Evolutionary conservation across 2,329 filamentous ascomycete species (phyloP), one percentile per base, ranked within the genome.

Genomic region (Venturia aucupariae): DNA sequence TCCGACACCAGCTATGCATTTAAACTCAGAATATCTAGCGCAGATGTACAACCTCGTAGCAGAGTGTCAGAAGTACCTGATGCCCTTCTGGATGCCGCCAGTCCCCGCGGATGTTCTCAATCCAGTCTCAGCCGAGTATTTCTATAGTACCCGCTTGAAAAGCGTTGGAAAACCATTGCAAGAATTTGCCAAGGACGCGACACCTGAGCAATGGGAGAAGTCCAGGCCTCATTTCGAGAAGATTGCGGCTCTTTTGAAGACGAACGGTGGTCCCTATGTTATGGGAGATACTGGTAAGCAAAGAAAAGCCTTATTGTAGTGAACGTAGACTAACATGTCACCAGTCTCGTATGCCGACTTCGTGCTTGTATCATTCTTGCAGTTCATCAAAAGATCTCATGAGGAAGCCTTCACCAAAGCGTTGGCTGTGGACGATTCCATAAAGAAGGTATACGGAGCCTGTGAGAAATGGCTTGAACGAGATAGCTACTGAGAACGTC

Each of bases 231-330:
- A 68, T 69, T 1, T 64, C 77, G 7, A 71, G 73, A 64, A 72
- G 77, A 61, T 61, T 77, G 75, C 72, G 0, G 73, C 71, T 30
- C 68, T 85, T 63, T 69, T 89, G 67, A 80, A 80, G 68, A 81
- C 85, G 73, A 81, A 81, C 44, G 70, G 75, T 0, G 87, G 88
- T 0, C 83, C 84, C 0, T 90, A 84, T 70, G 84, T 90, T 64
- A 60, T 82, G 66, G 88, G 88, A 0, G 73, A 80, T 59, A 79
- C 78, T 66, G 75, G 74, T 75, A 48, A 70, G 72, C 55, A 27
- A 22, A 27, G 13, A 1, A 3, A 22, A 13, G 10, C 2, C 46
- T 80, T 4, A 78, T 78, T 44, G 88, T 83, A 71, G 81, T 4
- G 85, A 86, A 70, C 82, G 87, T 64, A 73, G 82, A 0, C 79